Conservation (phyloP, 768 basidiomycete species). For the Suillus bovinus region DNA sequence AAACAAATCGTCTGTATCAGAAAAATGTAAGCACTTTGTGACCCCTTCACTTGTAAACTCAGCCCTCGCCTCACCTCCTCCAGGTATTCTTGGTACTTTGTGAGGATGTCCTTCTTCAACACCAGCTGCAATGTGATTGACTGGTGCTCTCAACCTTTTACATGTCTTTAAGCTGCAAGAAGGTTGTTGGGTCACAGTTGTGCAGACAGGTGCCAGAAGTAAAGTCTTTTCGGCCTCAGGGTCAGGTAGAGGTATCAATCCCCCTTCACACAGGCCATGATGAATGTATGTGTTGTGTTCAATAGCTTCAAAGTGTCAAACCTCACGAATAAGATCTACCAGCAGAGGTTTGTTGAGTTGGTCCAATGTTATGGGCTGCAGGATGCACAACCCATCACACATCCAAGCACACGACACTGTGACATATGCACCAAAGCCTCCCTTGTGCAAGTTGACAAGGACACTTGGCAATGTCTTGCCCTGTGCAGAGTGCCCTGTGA, state of each 20-base stretch:
- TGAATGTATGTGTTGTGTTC: constrained; percentile 14
- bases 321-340: constrained; percentile 2
- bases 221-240: constrained; percentile 12
- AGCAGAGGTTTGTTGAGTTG: constrained; percentile 25
- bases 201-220: not conserved
- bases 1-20: too few species aligned
- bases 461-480: constrained; percentile 28
- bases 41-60: too few species aligned
- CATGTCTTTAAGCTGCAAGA: too few species aligned
- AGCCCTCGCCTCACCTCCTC: too few species aligned
- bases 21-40: too few species aligned
- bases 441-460: constrained; percentile 21
- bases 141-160: too few species aligned
- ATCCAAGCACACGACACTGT: constrained; percentile 31
- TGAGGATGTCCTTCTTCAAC: too few species aligned
- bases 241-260: not conserved
- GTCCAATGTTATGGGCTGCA: constrained; percentile 16
- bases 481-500: constrained; percentile 33
- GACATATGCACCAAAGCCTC: constrained; percentile 8
- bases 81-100: too few species aligned
- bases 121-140: too few species aligned
- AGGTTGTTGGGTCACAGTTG: too few species aligned
- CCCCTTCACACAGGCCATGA: not conserved
- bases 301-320: constrained; percentile 2
- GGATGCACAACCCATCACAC: constrained; percentile 27